Conservation (phyloP, 2,329 filamentous ascomycete species). For the Chlorencoelia australis region DNA sequence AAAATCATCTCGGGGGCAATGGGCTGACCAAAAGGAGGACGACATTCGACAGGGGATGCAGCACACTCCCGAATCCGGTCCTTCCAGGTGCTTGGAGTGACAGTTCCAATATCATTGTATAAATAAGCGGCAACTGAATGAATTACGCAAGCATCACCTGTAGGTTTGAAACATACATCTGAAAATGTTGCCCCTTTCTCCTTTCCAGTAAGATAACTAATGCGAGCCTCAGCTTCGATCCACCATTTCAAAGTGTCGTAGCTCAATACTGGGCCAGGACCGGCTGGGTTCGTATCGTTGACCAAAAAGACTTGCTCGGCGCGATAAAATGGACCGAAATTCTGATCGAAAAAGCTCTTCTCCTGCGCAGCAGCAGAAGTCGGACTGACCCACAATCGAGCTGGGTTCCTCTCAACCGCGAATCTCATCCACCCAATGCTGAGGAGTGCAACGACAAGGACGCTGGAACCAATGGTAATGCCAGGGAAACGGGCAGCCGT, state of each 20-base stretch:
- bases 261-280: conserved; percentile 67
- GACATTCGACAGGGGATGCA: conserved; percentile 70
- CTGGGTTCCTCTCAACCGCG: conserved; percentile 81
- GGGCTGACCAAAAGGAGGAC: conserved; percentile 82
- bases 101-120: conserved; percentile 51
- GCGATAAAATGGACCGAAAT: conserved; percentile 93
- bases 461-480: conserved; percentile 66
- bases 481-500: conserved; percentile 73
- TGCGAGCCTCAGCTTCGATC: conserved; percentile 77
- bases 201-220: conserved; percentile 61
- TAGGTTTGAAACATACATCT: conserved; percentile 91
- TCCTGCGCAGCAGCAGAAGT: conserved; percentile 83
- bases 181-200: conserved; percentile 60
- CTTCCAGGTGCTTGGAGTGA: conserved; percentile 60
- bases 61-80: conserved; percentile 63
- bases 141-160: conserved; percentile 78
- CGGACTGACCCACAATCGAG: conserved; percentile 92
- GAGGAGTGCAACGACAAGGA: conserved; percentile 67
- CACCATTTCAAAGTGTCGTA: conserved; percentile 90
- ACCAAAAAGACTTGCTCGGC: conserved; percentile 90
- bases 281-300: conserved; percentile 62
- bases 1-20: conserved; percentile 78
- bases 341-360: conserved; percentile 85
- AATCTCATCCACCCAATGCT: conserved; percentile 86
- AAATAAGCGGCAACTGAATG: conserved; percentile 92